Evolutionary conservation across 352 stramenopile genomes (phyloP).

Genomic region (Globisporangium viniferum): DNA sequence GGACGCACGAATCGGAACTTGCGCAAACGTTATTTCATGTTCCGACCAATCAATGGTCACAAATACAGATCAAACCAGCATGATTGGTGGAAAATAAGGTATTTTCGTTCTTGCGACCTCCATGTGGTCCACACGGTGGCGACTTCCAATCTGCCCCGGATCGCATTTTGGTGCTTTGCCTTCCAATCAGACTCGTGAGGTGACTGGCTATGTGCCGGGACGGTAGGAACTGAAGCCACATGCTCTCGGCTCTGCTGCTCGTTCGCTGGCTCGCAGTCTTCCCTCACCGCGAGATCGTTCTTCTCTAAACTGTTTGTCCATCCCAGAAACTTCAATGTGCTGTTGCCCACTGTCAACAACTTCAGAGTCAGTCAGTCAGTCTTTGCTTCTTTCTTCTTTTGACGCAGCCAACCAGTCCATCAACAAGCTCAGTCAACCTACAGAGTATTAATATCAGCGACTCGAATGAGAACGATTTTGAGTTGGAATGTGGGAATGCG

Average conservation of each 20-base stretch:
- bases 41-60: not conserved
- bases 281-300: constrained; percentile 2
- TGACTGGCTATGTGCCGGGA: not conserved
- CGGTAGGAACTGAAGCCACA: not conserved
- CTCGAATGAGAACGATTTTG: not conserved
- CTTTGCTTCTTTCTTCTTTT: not conserved
- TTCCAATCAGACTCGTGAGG: not conserved
- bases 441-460: not conserved
- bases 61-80: not conserved
- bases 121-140: not conserved
- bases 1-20: not conserved
- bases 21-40: not conserved
- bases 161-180: not conserved
- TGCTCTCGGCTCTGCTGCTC: not conserved
- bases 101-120: not conserved
- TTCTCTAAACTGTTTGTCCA: not conserved
- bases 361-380: not conserved
- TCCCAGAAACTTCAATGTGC: not conserved
- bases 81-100: not conserved
- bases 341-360: not conserved
- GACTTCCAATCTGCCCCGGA: not conserved
- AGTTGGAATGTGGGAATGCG: not conserved
- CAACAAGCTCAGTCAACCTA: not conserved
- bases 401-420: not conserved
- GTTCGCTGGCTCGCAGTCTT: not conserved